Conservation (phyloP, 495 filamentous ascomycete genomes). For the Xylaria venustula region DNA sequence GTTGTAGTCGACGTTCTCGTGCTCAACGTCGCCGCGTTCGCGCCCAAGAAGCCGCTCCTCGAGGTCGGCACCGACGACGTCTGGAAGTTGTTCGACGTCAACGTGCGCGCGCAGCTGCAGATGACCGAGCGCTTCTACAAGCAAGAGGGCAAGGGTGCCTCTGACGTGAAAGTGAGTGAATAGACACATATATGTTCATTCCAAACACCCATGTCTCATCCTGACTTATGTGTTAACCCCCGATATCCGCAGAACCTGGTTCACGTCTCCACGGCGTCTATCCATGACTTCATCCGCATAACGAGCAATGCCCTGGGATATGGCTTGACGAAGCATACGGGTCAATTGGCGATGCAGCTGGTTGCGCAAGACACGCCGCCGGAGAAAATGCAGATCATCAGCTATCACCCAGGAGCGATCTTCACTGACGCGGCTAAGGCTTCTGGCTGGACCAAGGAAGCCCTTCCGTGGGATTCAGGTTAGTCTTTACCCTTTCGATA, state of each 20-base stretch:
- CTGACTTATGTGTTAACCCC: neutral
- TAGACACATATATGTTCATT: too few species aligned
- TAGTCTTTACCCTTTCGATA: too few species aligned
- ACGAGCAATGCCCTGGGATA: slow-evolving; percentile 19
- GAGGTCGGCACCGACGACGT: slow-evolving; percentile 23
- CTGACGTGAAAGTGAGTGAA: neutral
- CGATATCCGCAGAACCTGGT: slow-evolving; percentile 28
- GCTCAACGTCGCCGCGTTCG: slow-evolving; percentile 32
- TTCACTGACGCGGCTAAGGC: slow-evolving; percentile 26
- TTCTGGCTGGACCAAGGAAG: slow-evolving; percentile 16
- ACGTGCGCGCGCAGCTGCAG: slow-evolving; percentile 35
- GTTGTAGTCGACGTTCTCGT: slow-evolving; percentile 40
- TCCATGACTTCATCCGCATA: slow-evolving; percentile 20
- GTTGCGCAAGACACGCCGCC: slow-evolving; percentile 31
- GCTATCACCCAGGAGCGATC: slow-evolving; percentile 44
- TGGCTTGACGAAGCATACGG: slow-evolving; percentile 39
- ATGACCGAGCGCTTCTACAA: slow-evolving; percentile 34
- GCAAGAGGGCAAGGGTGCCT: slow-evolving; percentile 18
- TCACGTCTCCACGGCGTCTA: slow-evolving; percentile 33
- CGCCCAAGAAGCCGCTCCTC: slow-evolving; percentile 18
- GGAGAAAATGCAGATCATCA: slow-evolving; percentile 41
- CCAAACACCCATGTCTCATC: too few species aligned
- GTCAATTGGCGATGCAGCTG: slow-evolving; percentile 34
- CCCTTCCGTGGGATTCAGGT: slow-evolving; percentile 39
- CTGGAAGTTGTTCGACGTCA: slow-evolving; percentile 34